Evolutionary conservation across 345 rosid species (phyloP).

Genomic region (Cardamine resedifolia): DNA sequence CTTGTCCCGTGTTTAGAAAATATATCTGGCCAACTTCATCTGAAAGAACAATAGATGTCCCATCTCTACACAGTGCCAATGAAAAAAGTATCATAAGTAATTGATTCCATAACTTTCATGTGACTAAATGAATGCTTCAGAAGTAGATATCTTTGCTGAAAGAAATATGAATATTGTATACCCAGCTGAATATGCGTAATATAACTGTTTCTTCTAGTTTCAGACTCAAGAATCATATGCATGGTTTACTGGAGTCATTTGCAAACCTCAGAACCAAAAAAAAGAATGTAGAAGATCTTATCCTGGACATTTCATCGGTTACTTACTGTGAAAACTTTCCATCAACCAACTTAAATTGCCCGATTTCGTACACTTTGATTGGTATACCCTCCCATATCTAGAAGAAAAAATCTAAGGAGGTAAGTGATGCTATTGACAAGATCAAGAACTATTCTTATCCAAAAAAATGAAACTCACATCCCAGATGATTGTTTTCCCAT

Average conservation of each 20-base stretch:
- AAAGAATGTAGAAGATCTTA: constrained; percentile 11
- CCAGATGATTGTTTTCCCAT: constrained; percentile 96
- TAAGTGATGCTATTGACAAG: constrained; percentile 24
- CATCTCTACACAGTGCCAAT: constrained; percentile 63
- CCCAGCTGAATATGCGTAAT: constrained; percentile 16
- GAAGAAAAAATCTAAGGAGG: constrained; percentile 34
- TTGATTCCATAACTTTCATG: constrained; percentile 7
- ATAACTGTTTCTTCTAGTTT: constrained; percentile 26
- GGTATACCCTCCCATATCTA: constrained; percentile 99
- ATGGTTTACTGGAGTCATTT: constrained; percentile 16
- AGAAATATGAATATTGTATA: constrained; percentile 22
- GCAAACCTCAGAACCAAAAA: constrained; percentile 9
- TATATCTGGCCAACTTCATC: constrained; percentile 99
- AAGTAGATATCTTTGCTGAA: constrained; percentile 1
- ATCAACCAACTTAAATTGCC: constrained; percentile 91
- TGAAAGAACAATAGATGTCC: constrained; percentile 96
- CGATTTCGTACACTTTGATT: constrained; percentile 80
- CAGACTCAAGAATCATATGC: constrained; percentile 17
- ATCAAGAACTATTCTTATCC: constrained; percentile 5
- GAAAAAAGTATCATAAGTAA: not conserved
- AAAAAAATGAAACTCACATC: constrained; percentile 74
- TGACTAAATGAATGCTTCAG: constrained; percentile 16
- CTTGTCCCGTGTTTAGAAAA: constrained; percentile 94
- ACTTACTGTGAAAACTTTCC: constrained; percentile 99
- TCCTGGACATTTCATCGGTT: constrained; percentile 21